Base-by-base conservation (phyloP, 192 early-diverging fungal genomes). In the Mortierella claussenii region DNA sequence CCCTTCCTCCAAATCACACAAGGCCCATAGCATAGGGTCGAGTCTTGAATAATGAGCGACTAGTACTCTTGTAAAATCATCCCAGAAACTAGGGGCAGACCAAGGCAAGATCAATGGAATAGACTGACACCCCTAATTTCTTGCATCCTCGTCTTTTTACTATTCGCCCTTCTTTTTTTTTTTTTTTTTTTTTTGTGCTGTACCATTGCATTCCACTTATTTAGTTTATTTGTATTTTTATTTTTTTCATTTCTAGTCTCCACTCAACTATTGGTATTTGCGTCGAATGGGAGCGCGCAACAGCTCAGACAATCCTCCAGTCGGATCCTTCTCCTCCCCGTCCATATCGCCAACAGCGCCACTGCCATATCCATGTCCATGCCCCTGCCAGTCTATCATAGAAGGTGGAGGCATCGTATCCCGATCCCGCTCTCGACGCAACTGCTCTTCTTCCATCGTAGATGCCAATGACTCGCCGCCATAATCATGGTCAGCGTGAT, bases 281-380 rank as follows among this genome's bases (percentile, higher is more conserved):
- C 62, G 54, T 23, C 62, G 49, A 27, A 74, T 31, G 13, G 62
- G 55, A 13, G 55, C 61, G 15, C 62, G 45, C 37, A 57, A 24
- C 37, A 54, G 7, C 0, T 74, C 69, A n/a, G n/a, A n/a, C n/a
- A n/a, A n/a, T n/a, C n/a, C n/a, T n/a, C n/a, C n/a, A n/a, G n/a
- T 23, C 57, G 24, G 33, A 24, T 18, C 37, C 53, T 17, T 43
- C 34, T 23, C 17, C 46, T 69, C 67, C n/a, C 13, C 53, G 13
- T 56, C 32, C 9, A 4, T 18, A 53, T 37, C 21, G 30, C 33
- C 32, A 6, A 17, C 48, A 15, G 13, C 43, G 24, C n/a, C n/a
- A n/a, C n/a, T n/a, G n/a, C n/a, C n/a, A n/a, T n/a, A n/a, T n/a
- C n/a, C n/a, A n/a, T 28, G 13, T 45, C 20, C 44, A 27, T 46